Percentiles rank a stretch among this genome's conserved stretches.
Evolutionary conservation across 2,329 filamentous ascomycete species (phyloP).

Genomic region (Aspergillus unguis): DNA sequence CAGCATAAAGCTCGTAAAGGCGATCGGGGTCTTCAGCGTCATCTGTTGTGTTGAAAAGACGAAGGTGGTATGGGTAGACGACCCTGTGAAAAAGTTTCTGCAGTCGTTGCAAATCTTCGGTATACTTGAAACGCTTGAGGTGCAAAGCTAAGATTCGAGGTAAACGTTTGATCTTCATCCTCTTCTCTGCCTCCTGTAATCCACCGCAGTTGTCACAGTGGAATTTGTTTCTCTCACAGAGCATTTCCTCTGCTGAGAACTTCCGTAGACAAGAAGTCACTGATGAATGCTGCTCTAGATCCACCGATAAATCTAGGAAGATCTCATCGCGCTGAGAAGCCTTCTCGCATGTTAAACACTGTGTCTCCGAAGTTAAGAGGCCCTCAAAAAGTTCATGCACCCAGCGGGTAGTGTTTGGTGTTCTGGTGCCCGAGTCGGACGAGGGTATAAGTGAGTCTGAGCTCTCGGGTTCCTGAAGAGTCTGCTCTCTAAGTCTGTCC

Average conservation of each 20-base stretch:
- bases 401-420: constrained; percentile 73
- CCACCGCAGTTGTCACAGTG: constrained; percentile 97
- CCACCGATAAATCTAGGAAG: constrained; percentile 92
- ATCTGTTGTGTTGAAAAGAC: constrained; percentile 95
- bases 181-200: constrained; percentile 94
- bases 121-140: constrained; percentile 97
- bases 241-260: constrained; percentile 97
- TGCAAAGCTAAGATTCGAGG: constrained; percentile 90
- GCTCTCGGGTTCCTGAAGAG: constrained; percentile 53
- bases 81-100: constrained; percentile 97
- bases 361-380: constrained; percentile 89
- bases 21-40: constrained; percentile 91
- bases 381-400: constrained; percentile 98
- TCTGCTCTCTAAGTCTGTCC: constrained; percentile 33
- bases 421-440: constrained; percentile 49
- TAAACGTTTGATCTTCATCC: constrained; percentile 97
- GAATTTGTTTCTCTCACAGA: constrained; percentile 98
- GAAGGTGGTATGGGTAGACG: constrained; percentile 93
- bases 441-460: constrained; percentile 49
- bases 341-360: constrained; percentile 94
- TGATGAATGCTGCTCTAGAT: constrained; percentile 90
- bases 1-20: constrained; percentile 92
- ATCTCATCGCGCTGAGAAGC: constrained; percentile 92
- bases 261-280: constrained; percentile 93
- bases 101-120: constrained; percentile 85